Evolutionary conservation across 2,329 filamentous ascomycete genomes (phyloP), one percentile per base, ranked within the genome.

Genomic region (Didymella keratinophila): DNA sequence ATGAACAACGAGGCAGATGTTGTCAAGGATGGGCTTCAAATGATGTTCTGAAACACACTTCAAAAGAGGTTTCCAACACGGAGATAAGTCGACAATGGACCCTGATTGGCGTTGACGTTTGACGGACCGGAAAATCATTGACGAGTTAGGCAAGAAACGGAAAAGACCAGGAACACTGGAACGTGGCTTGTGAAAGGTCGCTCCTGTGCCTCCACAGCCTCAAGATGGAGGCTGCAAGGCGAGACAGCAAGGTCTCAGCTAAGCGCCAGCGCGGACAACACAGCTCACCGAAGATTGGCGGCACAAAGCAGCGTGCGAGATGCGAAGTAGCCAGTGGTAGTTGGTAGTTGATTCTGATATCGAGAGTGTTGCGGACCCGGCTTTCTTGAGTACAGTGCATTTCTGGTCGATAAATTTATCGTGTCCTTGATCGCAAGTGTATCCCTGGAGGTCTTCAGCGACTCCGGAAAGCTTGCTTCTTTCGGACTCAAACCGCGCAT

Each of bases 161-260:
- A 30, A 56, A 64, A 58, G 60, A 36, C 44, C 43, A 59, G 54
- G 58, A 42, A 54, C 53, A 23, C 18, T 43, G 44, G 53, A 23
- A 58, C 58, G 64, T 69, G 66, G 64, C 62, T 65, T 56, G 54
- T 61, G 57, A 56, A 52, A 32, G 25, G 39, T 48, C 42, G 32
- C 28, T 42, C 34, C 25, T 43, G 46, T 51, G 59, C 52, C 55
- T 52, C 56, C 49, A 56, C 52, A 65, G 55, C 62, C 60, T 61
- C 56, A 52, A 41, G 34, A 39, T 45, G 46, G 48, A 53, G 53
- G 50, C 52, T 21, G 30, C 41, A 60, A 46, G 37, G 46, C 56
- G 32, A 58, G 51, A 58, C 56, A 42, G 25, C n/a, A 42, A 39
- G 36, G 39, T 55, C 45, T 60, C 52, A 57, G 52, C 47, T 54